Evolutionary conservation across 129 eudicot species (phyloP).

Genomic region (Ambrosia artemisiifolia): DNA sequence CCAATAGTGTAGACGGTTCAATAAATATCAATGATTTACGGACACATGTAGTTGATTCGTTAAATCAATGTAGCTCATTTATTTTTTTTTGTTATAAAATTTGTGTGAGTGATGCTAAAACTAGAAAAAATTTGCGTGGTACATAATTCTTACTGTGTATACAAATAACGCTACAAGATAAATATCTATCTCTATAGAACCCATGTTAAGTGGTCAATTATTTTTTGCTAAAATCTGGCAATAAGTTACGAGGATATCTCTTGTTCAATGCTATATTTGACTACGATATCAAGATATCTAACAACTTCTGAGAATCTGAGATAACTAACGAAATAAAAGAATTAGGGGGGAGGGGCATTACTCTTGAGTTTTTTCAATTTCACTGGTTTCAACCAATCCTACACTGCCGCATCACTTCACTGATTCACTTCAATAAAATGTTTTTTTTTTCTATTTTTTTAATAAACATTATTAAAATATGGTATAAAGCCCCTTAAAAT

Average conservation of each 20-base stretch:
- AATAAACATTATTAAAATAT: too few relatives aligned
- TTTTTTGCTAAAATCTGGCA: neutral
- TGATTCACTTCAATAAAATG: too few relatives aligned
- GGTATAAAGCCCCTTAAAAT: too few relatives aligned
- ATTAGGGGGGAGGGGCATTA: too few relatives aligned
- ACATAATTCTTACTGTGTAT: too few relatives aligned
- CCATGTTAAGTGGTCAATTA: neutral
- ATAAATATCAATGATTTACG: too few relatives aligned
- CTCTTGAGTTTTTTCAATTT: too few relatives aligned
- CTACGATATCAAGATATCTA: neutral
- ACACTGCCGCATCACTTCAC: too few relatives aligned
- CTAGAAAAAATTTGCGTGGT: neutral
- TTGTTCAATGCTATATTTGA: neutral
- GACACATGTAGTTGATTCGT: neutral
- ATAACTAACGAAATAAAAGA: neutral
- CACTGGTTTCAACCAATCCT: too few relatives aligned
- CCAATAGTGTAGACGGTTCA: too few relatives aligned
- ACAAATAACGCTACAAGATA: neutral
- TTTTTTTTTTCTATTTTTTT: too few relatives aligned
- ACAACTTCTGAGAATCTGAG: neutral
- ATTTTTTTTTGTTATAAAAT: neutral
- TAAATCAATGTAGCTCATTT: neutral
- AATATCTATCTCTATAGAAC: neutral
- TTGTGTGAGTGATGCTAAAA: neutral
- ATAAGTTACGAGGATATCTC: neutral